These are phyloP conservation scores for Magnusiomyces sp. DNA, from an alignment of 1,139 yeast genomes.

Conservation along the genomic window DNA sequence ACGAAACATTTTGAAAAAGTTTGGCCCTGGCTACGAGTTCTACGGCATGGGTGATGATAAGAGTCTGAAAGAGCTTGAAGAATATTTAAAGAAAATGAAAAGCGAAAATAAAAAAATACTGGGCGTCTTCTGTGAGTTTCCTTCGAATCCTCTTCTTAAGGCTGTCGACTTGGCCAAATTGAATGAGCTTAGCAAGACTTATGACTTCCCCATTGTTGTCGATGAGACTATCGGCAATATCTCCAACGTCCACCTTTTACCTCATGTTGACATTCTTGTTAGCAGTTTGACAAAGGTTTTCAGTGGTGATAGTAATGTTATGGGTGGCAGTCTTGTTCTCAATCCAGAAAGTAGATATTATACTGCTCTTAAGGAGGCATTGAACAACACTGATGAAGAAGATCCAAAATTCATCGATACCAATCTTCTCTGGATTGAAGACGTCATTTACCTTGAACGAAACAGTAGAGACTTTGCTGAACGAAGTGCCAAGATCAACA, in stretches of 20 bases:
- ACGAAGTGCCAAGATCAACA: slow-evolving; percentile 59
- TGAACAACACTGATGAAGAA: slow-evolving; percentile 41
- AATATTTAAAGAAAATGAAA: slow-evolving; percentile 35
- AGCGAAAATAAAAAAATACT: slow-evolving; percentile 51
- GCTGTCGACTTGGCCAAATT: slow-evolving; percentile 69
- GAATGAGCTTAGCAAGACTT: slow-evolving; percentile 56
- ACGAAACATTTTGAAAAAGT: slow-evolving; percentile 70
- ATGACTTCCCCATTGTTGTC: slow-evolving; percentile 67
- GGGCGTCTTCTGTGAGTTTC: slow-evolving; percentile 82
- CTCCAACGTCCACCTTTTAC: slow-evolving; percentile 71
- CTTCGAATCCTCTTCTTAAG: slow-evolving; percentile 81
- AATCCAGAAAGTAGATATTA: slow-evolving; percentile 59
- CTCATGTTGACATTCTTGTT: slow-evolving; percentile 76
- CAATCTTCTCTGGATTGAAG: slow-evolving; percentile 74
- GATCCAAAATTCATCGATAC: slow-evolving; percentile 38
- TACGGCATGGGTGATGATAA: slow-evolving; percentile 75
- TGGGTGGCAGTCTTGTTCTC: slow-evolving; percentile 84
- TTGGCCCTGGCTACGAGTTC: slow-evolving; percentile 77
- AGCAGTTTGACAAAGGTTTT: slow-evolving; percentile 87
- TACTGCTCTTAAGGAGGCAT: slow-evolving; percentile 41
- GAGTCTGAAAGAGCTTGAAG: slow-evolving; percentile 60
- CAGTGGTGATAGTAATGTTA: slow-evolving; percentile 89
- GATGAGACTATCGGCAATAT: slow-evolving; percentile 95
- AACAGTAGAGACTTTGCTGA: slow-evolving; percentile 81
- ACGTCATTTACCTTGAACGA: slow-evolving; percentile 83